Base-by-base conservation (phyloP, 305 asterid genomes). In the Withania somnifera region DNA sequence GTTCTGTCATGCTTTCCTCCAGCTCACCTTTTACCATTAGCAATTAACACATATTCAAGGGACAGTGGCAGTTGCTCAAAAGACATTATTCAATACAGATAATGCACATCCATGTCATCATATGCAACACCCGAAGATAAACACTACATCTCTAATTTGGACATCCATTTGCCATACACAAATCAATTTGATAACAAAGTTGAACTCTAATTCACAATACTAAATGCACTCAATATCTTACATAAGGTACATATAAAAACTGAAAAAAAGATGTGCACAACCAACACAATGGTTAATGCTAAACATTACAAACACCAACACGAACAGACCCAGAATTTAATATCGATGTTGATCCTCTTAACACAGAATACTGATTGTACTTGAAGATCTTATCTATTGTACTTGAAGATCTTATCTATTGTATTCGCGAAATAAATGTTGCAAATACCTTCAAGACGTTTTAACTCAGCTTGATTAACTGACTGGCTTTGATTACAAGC, bases 1-100 rank as follows among this genome's bases (percentile, higher is more conserved):
- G 97, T 87, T 92, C 99, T 22, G 91, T 87, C 94, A 93, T 87
- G 90, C 89, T 93, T 82, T 96, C 98, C 85, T 94, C 99, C 87
- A 96, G 84, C 84, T 96, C 98, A 79, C 97, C 99, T 95, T 84
- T 53, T 52, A 45, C 36, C 80, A 75, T 50, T 75, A 50, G 45
- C 45, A 75, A 75, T 45, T 15, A 19, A 73, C 47, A 51, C 50
- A 54, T 61, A 69, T 82, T 68, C 50, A 64, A 50, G 53, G 67
- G 58, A 47, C 63, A 73, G 82, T 11, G 57, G 73, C 40, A 17
- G n/a, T 66, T 28, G 32, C 71, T 58, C 68, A 84, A 50, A 24
- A 64, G 8, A 51, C 42, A 1, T 7, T 54, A 45, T 63, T 51
- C 32, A 26, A 69, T 30, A 85, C 26, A 56, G 20, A 54, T 36